Evolutionary conservation across 768 basidiomycete genomes (phyloP), one percentile per base, ranked within the genome.

Genomic region (Paxillus involutus): DNA sequence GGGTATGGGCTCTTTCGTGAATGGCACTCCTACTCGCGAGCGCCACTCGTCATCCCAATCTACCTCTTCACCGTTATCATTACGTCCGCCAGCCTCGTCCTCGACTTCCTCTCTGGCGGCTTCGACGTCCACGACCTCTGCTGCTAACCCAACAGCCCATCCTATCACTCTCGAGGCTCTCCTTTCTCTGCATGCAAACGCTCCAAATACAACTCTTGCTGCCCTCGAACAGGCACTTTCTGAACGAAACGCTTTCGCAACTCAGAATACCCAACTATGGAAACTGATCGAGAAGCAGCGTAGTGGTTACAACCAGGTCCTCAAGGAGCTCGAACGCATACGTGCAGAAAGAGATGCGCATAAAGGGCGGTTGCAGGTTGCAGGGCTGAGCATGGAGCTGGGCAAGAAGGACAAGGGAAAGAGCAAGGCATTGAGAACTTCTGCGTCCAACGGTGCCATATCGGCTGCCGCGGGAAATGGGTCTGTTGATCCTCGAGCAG

Each of bases 221-320:
- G 92, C 94, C 3, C 79, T 96, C 29, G 91, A 93, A 24, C 81
- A 85, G 53, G 83, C 85, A 8, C 76, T 96, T 26, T 77, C 78
- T 14, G 94, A 98, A 63, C 83, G 94, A 59, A 96, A 95, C 64
- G 71, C 75, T 39, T 82, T 94, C 47, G 82, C 88, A 11, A 72
- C 83, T 4, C 94, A 96, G 75, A 96, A 96, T 68, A 75, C 85
- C 14, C 92, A 95, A 73, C 83, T 96, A 19, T 96, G 94, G 94
- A 95, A 94, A 71, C 80, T 95, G 58, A 87, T 96, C 66, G 92
- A 95, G 78, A 95, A 94, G 69, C 91, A 94, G 69, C 82, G 91
- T 51, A 71, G 82, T 19, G 89, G 85, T n/a, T 90, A 90, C 66
- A 83, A 81, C 55, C 84, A 88, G 52, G 82, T 91, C 51, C 75